phyloP scores from a whole-genome alignment of 768 basidiomycete species.

The Kwoniella botswanensis region DNA sequence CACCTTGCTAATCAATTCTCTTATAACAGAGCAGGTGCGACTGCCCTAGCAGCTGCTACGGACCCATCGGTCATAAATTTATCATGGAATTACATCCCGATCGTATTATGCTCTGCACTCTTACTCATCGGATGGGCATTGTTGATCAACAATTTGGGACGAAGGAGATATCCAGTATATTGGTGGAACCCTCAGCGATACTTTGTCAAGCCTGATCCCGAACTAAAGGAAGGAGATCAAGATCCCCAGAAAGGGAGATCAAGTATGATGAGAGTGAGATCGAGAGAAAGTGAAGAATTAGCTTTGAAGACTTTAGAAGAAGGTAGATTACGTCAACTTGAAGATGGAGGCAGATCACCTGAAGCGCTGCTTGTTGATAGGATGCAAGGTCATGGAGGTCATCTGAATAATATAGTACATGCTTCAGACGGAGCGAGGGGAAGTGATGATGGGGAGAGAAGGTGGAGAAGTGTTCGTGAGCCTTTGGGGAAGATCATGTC shows the following conservation, averaged over 20 bases:
- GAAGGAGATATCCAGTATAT: conserved; percentile 43
- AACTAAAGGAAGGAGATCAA: not conserved
- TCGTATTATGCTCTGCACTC: conserved; percentile 32
- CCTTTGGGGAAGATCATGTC: conserved; percentile 1
- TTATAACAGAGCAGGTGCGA: conserved; percentile 40
- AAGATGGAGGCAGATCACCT: conserved; percentile 14
- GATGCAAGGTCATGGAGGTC: conserved; percentile 7
- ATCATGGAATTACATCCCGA: conserved; percentile 40
- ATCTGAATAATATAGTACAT: not conserved
- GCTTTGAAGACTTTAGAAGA: conserved; percentile 17
- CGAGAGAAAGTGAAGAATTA: conserved; percentile 9
- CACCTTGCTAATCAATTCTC: not conserved
- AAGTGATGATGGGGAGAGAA: not conserved
- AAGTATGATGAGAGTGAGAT: not conserved
- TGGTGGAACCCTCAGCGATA: conserved; percentile 35
- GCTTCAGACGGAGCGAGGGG: not conserved
- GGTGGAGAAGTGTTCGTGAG: not conserved
- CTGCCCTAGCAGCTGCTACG: conserved; percentile 39
- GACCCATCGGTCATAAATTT: conserved; percentile 25
- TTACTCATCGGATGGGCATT: conserved; percentile 47
- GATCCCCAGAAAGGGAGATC: not conserved
- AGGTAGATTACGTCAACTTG: conserved; percentile 3
- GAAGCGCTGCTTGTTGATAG: conserved; percentile 3
- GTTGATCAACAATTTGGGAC: conserved; percentile 51
- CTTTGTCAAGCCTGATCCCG: conserved; percentile 15